phyloP scores from a whole-genome alignment of 257 asterid genomes.

The Capsicum rhomboideum region DNA sequence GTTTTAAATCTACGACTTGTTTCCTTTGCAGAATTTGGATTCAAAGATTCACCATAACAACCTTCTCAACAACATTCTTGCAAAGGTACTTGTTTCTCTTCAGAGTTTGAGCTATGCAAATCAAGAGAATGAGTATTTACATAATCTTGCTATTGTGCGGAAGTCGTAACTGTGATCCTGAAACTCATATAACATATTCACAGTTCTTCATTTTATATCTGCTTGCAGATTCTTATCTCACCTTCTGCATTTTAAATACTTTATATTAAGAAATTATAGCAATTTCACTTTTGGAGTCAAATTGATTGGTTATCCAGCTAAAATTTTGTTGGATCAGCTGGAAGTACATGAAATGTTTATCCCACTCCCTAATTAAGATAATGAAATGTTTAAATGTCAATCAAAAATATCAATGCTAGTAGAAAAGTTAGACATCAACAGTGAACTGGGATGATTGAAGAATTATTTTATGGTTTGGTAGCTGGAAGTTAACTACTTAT shows the following conservation, averaged over 20 bases:
- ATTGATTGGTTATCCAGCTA: background rate
- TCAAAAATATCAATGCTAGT: background rate
- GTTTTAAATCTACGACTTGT: background rate
- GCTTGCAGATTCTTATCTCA: background rate
- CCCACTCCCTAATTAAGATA: background rate
- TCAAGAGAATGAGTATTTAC: background rate
- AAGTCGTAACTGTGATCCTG: background rate
- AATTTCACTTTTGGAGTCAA: background rate
- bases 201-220: background rate
- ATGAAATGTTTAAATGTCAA: background rate
- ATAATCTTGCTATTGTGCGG: background rate
- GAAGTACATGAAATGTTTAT: background rate
- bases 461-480: background rate
- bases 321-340: background rate
- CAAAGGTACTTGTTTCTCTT: conserved; percentile 47
- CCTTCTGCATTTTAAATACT: background rate
- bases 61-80: conserved; percentile 89
- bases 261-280: background rate
- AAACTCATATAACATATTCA: background rate
- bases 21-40: conserved; percentile 70
- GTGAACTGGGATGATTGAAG: background rate
- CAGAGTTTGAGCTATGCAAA: background rate
- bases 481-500: background rate
- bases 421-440: background rate
- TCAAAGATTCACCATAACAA: conserved; percentile 94